phyloP scores from a whole-genome alignment of 257 asterid species.

The Primulina eburnea region DNA sequence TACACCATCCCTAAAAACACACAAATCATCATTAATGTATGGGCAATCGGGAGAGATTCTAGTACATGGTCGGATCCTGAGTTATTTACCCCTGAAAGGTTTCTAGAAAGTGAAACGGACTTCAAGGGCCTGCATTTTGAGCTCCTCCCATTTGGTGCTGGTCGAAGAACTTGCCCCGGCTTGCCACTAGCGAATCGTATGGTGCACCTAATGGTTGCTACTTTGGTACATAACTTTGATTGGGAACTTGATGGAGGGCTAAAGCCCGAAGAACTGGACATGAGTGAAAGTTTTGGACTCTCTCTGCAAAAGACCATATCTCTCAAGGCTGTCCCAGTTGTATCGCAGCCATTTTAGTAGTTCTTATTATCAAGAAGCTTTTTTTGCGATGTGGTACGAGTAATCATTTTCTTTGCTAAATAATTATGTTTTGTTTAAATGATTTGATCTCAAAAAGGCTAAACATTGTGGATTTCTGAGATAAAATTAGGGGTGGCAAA shows the following conservation, averaged over 20 bases:
- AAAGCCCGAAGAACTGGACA: conserved; percentile 19
- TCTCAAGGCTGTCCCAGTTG: conserved; percentile 21
- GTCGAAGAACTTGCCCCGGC: conserved; percentile 30
- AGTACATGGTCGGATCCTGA: conserved; percentile 23
- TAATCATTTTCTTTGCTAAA: too few species aligned
- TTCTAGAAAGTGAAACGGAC: conserved; percentile 15
- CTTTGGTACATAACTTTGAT: conserved; percentile 21
- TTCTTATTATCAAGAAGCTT: too few species aligned
- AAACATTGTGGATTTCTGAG: too few species aligned
- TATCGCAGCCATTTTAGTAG: too few species aligned
- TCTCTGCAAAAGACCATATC: conserved; percentile 23
- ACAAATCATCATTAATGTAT: conserved; percentile 17
- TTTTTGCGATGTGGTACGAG: too few species aligned
- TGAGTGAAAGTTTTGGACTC: conserved; percentile 26
- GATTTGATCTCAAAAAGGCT: too few species aligned
- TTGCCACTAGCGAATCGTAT: conserved; percentile 28
- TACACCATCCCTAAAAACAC: conserved; percentile 18
- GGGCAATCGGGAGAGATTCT: conserved; percentile 31
- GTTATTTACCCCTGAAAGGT: conserved; percentile 29
- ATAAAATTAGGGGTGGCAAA: too few species aligned
- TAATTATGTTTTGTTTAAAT: too few species aligned
- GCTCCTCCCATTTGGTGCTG: conserved; percentile 26
- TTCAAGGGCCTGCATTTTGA: conserved; percentile 23
- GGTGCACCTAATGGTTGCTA: conserved; percentile 28
- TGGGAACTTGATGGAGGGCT: conserved; percentile 28